Percentiles rank a stretch among this genome's conserved stretches.
Conservation (phyloP, 495 filamentous ascomycete species). For the Trichoderma gamsii region DNA sequence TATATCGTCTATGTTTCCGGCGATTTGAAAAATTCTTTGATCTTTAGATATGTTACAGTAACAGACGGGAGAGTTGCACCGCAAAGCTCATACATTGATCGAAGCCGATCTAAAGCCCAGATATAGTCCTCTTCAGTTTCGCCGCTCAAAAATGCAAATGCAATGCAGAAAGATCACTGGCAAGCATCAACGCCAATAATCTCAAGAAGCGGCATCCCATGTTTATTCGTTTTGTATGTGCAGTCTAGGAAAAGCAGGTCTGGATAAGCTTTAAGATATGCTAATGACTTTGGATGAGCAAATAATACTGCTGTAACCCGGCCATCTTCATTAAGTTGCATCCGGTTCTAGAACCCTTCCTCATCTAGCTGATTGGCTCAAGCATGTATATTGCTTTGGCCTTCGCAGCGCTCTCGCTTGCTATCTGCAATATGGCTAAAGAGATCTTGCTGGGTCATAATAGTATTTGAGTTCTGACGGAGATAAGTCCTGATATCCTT, state of each 20-base stretch:
- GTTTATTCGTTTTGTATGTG: slow-evolving; percentile 22
- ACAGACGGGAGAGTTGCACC: not conserved
- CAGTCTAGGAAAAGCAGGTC: slow-evolving; percentile 18
- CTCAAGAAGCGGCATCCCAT: slow-evolving; percentile 20
- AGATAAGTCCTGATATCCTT: not conserved
- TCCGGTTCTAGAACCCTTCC: not conserved
- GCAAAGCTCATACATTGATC: not conserved
- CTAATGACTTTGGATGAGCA: not conserved
- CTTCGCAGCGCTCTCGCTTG: not conserved
- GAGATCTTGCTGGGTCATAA: not conserved
- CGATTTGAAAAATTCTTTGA: too few species aligned
- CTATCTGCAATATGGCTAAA: not conserved
- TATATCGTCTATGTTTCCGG: too few species aligned
- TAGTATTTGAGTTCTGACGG: not conserved
- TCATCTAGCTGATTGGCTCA: not conserved
- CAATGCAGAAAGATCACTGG: slow-evolving; percentile 17
- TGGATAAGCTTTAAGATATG: slow-evolving; percentile 5
- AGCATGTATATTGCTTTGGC: not conserved
- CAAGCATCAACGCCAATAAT: slow-evolving; percentile 18
- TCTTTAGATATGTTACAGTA: too few species aligned
- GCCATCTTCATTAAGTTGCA: not conserved
- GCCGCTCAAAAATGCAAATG: slow-evolving; percentile 15
- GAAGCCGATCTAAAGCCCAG: not conserved
- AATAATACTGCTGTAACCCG: not conserved
- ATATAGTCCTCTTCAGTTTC: slow-evolving; percentile 13